These are phyloP conservation scores for Scleromitrula shiraiana DNA, from an alignment of 2,329 filamentous ascomycete species.

Conservation along the genomic window DNA sequence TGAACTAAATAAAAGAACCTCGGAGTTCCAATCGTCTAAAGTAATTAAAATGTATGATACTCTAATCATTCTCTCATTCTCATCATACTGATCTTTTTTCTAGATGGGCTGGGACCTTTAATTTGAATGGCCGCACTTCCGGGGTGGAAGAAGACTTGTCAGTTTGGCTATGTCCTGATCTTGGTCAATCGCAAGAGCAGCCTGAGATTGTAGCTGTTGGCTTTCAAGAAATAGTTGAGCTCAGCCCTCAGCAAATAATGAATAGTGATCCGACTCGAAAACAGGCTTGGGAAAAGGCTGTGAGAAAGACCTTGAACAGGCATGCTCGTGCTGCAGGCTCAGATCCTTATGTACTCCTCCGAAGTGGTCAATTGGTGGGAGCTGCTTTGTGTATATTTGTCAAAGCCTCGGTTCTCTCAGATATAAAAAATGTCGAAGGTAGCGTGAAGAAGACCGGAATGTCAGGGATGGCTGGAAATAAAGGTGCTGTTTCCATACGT, in stretches of 20 bases:
- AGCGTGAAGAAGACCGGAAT: slow-evolving; percentile 90
- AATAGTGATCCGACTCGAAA: slow-evolving; percentile 87
- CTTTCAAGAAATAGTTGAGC: slow-evolving; percentile 97
- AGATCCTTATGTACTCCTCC: slow-evolving; percentile 78
- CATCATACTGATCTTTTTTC: not conserved
- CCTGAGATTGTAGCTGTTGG: slow-evolving; percentile 85
- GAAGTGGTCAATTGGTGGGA: slow-evolving; percentile 90
- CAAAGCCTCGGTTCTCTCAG: slow-evolving; percentile 63
- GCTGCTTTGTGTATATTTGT: slow-evolving; percentile 90
- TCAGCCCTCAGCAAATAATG: slow-evolving; percentile 98
- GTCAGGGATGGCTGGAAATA: slow-evolving; percentile 96
- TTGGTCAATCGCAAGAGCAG: slow-evolving; percentile 47
- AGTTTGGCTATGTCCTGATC: slow-evolving; percentile 72
- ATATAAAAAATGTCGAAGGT: slow-evolving; percentile 95
- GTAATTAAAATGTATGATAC: slow-evolving; percentile 55
- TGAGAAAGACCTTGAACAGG: slow-evolving; percentile 67
- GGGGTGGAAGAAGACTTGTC: slow-evolving; percentile 74
- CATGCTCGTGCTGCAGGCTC: slow-evolving; percentile 56
- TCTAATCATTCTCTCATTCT: not conserved
- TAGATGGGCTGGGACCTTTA: slow-evolving; percentile 73
- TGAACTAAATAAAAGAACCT: slow-evolving; percentile 60
- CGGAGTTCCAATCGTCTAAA: slow-evolving; percentile 68
- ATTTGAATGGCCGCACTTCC: slow-evolving; percentile 79
- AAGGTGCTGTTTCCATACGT: slow-evolving; percentile 91
- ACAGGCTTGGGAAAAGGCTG: slow-evolving; percentile 77